Percentiles rank a stretch among this genome's conserved stretches.
Evolutionary conservation across 1,284 basidiomycete genomes (phyloP).

Genomic region (Kalmanozyma brasiliensis): DNA sequence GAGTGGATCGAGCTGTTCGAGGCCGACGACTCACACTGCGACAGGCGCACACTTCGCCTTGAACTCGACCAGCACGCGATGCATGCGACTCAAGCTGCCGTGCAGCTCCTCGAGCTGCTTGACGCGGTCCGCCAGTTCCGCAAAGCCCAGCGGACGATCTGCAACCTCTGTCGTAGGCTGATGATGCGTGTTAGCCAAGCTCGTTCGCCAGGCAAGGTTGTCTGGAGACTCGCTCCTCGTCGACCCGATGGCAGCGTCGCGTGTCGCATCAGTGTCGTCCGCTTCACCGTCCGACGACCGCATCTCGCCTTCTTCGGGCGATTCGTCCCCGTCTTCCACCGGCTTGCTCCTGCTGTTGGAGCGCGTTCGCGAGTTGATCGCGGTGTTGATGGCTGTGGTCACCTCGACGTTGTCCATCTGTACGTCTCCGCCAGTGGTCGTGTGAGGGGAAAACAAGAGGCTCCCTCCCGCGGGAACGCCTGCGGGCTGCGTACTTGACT

Average conservation of each 20-base stretch:
- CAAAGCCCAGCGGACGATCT: slow-evolving; percentile 33
- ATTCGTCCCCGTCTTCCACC: slow-evolving; percentile 26
- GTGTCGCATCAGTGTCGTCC: no score
- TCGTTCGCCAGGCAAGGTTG: slow-evolving; percentile 29
- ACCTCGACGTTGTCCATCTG: slow-evolving; percentile 19
- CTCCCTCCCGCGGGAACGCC: slow-evolving; percentile 14
- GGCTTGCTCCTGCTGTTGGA: not conserved
- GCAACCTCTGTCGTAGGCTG: no score
- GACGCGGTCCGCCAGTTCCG: slow-evolving; percentile 27
- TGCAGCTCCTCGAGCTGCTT: slow-evolving; percentile 29
- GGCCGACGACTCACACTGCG: no score
- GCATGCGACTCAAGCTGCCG: slow-evolving; percentile 44
- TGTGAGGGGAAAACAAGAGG: slow-evolving; percentile 33
- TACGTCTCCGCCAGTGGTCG: not conserved
- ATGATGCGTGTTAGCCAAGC: not conserved
- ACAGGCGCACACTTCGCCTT: slow-evolving; percentile 23
- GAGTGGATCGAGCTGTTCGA: no score
- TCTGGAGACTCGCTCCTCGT: slow-evolving; percentile 34
- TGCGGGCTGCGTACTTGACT: not conserved
- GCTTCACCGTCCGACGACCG: slow-evolving; percentile 33
- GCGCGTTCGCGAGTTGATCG: slow-evolving; percentile 13
- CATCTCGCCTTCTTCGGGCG: slow-evolving; percentile 51
- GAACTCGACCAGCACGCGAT: slow-evolving; percentile 41
- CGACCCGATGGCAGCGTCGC: no score
- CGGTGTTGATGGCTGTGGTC: slow-evolving; percentile 26